phyloP scores from a whole-genome alignment of 2,329 filamentous ascomycete genomes.

The Neonectria coccinea region DNA sequence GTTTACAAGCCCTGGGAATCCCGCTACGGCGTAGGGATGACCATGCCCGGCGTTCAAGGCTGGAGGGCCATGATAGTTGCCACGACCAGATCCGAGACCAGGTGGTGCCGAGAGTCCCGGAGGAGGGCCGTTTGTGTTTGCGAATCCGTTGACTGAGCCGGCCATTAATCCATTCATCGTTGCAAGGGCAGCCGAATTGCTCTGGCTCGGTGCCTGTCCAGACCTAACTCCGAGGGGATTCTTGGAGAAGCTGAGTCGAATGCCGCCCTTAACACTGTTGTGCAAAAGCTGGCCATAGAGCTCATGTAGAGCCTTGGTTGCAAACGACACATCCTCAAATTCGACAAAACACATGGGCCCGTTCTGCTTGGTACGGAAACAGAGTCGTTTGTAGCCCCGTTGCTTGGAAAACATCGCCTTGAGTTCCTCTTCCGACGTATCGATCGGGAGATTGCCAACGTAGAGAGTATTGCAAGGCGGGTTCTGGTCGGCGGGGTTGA shows the following conservation, averaged over 20 bases:
- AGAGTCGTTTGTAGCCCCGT: conserved; percentile 93
- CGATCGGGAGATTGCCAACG: conserved; percentile 93
- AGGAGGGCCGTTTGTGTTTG: conserved; percentile 79
- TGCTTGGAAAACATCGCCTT: conserved; percentile 94
- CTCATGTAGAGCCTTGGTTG: conserved; percentile 90
- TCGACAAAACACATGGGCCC: conserved; percentile 99
- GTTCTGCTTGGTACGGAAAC: conserved; percentile 93
- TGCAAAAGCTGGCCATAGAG: conserved; percentile 88
- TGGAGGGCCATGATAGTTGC: conserved; percentile 40
- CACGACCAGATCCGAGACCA: conserved; percentile 63
- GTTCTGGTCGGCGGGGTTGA: conserved; percentile 95
- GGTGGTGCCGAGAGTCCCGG: conserved; percentile 84
- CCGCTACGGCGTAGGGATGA: conserved; percentile 28
- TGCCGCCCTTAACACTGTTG: conserved; percentile 94
- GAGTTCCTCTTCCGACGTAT: conserved; percentile 94
- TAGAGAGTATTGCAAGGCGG: conserved; percentile 98
- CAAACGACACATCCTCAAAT: conserved; percentile 92
- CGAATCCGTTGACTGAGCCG: conserved; percentile 68
- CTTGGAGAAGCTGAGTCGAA: conserved; percentile 96
- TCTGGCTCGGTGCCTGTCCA: conserved; percentile 68
- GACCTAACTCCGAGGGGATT: conserved; percentile 94
- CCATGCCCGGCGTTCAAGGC: conserved; percentile 34
- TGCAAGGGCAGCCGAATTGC: conserved; percentile 56
- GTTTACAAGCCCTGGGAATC: conserved; percentile 35
- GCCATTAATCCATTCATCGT: conserved; percentile 69